Conservation (phyloP, 2,329 filamentous ascomycete species). For the Cryphonectria radicalis region DNA sequence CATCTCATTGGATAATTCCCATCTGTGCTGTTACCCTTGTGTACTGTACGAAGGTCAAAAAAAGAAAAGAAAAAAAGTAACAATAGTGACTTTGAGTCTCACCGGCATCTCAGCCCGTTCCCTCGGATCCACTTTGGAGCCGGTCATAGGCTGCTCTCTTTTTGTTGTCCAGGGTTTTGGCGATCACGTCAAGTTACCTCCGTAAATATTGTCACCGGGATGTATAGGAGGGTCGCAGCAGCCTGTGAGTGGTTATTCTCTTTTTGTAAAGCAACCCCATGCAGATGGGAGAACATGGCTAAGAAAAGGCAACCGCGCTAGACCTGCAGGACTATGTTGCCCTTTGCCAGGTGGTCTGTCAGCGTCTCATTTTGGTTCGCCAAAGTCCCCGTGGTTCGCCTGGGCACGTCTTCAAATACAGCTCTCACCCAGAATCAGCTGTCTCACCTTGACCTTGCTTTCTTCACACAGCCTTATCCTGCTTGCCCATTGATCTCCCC, state of each 20-base stretch:
- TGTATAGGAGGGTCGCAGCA: not conserved
- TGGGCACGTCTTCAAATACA: not conserved
- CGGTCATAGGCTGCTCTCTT: not conserved
- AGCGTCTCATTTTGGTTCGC: not conserved
- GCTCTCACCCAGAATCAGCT: not conserved
- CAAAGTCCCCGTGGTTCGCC: not conserved
- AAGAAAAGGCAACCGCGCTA: not conserved
- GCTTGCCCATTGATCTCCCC: not conserved
- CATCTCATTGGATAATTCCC: not conserved
- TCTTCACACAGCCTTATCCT: not conserved
- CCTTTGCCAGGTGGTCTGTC: not conserved
- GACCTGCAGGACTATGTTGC: not conserved
- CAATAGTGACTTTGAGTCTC: no score
- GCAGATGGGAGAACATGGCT: no score
- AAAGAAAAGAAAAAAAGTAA: no score
- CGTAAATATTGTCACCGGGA: not conserved
- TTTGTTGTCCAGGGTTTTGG: not conserved
- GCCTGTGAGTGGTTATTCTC: not conserved
- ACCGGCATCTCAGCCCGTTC: not conserved
- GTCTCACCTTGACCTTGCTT: not conserved
- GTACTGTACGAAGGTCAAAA: not conserved
- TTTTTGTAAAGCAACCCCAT: not conserved
- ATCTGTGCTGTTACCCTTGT: not conserved
- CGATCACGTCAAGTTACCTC: not conserved
- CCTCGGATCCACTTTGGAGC: not conserved